phyloP scores from a whole-genome alignment of 2,329 filamentous ascomycete genomes.

The Aspergillus pseudonomiae region DNA sequence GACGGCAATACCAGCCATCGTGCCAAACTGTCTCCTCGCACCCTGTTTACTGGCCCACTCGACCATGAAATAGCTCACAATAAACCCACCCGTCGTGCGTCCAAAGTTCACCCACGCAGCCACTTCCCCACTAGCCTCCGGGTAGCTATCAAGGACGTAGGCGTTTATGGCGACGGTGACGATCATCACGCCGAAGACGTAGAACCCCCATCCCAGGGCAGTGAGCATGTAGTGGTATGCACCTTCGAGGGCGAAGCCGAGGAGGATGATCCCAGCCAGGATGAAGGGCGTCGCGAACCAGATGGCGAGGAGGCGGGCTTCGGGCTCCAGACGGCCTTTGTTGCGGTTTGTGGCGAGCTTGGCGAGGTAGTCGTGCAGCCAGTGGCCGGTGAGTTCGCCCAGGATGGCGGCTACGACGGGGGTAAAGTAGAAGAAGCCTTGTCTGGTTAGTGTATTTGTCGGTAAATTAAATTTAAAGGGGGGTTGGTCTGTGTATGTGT shows the following conservation, averaged over 20 bases:
- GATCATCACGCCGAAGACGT: conserved; percentile 60
- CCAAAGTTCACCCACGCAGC: conserved; percentile 56
- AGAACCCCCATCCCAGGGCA: conserved; percentile 56
- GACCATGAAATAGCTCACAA: conserved; percentile 57
- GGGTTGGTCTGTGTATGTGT: too few relatives aligned
- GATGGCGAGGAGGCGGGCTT: conserved; percentile 56
- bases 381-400: conserved; percentile 59
- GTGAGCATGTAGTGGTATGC: conserved; percentile 58
- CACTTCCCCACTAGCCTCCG: conserved; percentile 58
- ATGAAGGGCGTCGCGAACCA: conserved; percentile 55
- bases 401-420: conserved; percentile 58
- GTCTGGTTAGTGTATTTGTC: conserved; percentile 3
- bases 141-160: conserved; percentile 59
- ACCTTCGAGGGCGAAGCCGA: conserved; percentile 56
- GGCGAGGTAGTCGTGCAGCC: conserved; percentile 57
- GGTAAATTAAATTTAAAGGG: background rate
- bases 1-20: conserved; percentile 49
- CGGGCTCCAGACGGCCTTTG: conserved; percentile 59
- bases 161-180: conserved; percentile 56
- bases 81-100: conserved; percentile 55
- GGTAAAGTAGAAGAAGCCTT: conserved; percentile 60
- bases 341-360: conserved; percentile 50
- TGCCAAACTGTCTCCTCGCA: conserved; percentile 50
- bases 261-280: conserved; percentile 52
- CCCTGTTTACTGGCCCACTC: conserved; percentile 52